Evolutionary conservation across 192 early-diverging fungal species (phyloP).

Genomic region (Entomortierella chlamydospora): DNA sequence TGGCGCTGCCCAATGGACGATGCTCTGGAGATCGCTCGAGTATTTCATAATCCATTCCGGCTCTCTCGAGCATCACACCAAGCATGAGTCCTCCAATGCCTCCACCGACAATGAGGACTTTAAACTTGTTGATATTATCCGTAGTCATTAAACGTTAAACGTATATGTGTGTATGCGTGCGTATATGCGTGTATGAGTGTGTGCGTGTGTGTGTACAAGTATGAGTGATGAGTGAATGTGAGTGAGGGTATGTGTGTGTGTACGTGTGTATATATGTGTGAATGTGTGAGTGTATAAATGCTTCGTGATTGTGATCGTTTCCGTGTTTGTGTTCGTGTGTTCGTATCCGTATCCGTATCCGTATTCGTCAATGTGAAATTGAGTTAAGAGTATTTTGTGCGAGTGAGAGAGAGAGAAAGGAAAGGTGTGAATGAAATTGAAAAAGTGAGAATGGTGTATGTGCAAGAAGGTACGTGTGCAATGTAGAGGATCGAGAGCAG

Average conservation of each 20-base stretch:
- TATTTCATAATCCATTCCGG: conserved; percentile 50
- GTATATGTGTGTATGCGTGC: background rate
- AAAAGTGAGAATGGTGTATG: no score
- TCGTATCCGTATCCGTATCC: background rate
- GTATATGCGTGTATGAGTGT: background rate
- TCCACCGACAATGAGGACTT: conserved; percentile 52
- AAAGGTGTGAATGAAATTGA: background rate
- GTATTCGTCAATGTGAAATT: background rate
- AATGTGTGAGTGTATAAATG: no score
- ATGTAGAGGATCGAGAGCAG: background rate
- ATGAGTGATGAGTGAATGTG: background rate
- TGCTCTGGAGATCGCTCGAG: conserved; percentile 31
- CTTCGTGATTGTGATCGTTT: background rate
- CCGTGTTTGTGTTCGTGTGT: background rate
- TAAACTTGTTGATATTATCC: background rate
- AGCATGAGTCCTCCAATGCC: conserved; percentile 56
- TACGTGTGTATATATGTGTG: background rate
- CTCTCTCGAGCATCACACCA: conserved; percentile 39
- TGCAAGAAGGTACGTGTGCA: background rate
- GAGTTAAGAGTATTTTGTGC: background rate
- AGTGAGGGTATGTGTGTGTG: background rate
- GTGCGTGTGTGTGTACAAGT: background rate
- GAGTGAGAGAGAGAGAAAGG: background rate
- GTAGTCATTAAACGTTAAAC: background rate
- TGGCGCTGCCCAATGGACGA: conserved; percentile 51